A percentile compares a stretch with the other conserved stretches of the same genome.
phyloP scores from a whole-genome alignment of 192 early-diverging fungal species.

The Entomortierella lignicola region DNA sequence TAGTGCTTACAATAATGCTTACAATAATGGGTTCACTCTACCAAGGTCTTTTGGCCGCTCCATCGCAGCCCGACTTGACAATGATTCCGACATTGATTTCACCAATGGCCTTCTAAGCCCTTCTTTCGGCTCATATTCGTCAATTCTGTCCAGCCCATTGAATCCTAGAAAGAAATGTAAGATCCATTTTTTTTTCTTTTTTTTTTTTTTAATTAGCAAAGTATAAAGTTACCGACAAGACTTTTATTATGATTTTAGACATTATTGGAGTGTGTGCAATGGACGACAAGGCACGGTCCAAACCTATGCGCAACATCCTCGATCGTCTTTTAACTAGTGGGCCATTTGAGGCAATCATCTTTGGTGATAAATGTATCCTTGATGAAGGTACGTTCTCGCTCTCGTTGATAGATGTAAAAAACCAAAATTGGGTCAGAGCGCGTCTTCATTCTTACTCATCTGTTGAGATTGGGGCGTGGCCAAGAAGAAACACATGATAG shows the following conservation, averaged over 20 bases:
- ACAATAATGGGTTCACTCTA: slow-evolving; percentile 17
- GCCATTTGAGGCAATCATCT: slow-evolving; percentile 86
- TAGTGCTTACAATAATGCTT: not conserved
- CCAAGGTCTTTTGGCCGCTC: slow-evolving; percentile 23
- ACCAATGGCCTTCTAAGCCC: not conserved
- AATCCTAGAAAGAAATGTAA: slow-evolving; percentile 45
- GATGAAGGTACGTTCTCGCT: slow-evolving; percentile 77
- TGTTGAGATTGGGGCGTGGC: too few relatives aligned
- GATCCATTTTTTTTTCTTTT: not conserved
- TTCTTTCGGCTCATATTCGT: slow-evolving; percentile 2
- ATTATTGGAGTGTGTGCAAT: slow-evolving; percentile 91
- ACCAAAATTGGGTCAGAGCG: too few relatives aligned
- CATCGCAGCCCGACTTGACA: slow-evolving; percentile 9
- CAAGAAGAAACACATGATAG: not conserved
- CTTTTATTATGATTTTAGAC: slow-evolving; percentile 34
- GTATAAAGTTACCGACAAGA: not conserved
- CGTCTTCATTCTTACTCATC: too few relatives aligned
- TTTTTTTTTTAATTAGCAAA: slow-evolving; percentile 10
- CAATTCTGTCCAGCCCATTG: not conserved
- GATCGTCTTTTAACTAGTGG: slow-evolving; percentile 72
- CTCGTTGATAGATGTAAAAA: too few relatives aligned
- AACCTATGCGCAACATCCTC: slow-evolving; percentile 96
- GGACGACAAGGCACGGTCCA: slow-evolving; percentile 94
- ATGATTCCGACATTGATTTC: not conserved
- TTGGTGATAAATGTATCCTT: slow-evolving; percentile 96